phyloP scores from a whole-genome alignment of 1,284 basidiomycete species.

The Rhodotorula glutinis region DNA sequence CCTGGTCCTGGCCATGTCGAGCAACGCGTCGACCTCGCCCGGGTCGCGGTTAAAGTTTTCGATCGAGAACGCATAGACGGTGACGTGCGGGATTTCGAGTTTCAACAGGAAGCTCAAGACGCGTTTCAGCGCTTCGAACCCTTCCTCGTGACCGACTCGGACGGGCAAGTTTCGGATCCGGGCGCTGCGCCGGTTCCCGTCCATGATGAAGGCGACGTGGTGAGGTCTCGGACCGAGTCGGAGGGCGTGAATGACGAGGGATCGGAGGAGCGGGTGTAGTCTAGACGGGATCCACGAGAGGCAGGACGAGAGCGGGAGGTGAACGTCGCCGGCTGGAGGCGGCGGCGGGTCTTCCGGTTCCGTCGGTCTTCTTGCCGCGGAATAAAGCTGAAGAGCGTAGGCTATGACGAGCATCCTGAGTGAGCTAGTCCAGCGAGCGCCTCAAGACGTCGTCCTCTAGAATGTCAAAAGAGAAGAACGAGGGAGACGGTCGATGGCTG shows the following conservation, averaged over 20 bases:
- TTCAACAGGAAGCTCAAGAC: conserved; percentile 69
- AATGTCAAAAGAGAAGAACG: no score
- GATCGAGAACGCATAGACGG: conserved; percentile 93
- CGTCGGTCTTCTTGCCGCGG: no score
- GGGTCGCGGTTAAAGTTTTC: conserved; percentile 92
- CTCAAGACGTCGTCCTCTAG: not conserved
- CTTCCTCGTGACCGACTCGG: conserved; percentile 75
- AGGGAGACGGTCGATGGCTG: no score
- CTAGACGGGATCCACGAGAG: conserved; percentile 23
- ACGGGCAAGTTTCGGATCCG: conserved; percentile 64
- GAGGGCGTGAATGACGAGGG: conserved; percentile 39
- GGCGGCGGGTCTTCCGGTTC: no score
- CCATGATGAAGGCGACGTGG: conserved; percentile 97
- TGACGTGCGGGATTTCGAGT: conserved; percentile 74
- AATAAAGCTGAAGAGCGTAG: not conserved
- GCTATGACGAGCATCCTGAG: not conserved
- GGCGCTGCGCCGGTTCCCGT: conserved; percentile 92
- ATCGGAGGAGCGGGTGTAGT: conserved; percentile 28
- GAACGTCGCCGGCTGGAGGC: conserved; percentile 5
- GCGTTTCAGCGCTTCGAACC: conserved; percentile 74
- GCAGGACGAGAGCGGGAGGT: conserved; percentile 23
- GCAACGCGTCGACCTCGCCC: conserved; percentile 82
- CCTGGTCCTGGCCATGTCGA: conserved; percentile 77
- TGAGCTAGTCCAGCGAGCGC: no score
- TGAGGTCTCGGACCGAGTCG: conserved; percentile 72